phyloP scores from a whole-genome alignment of 352 stramenopile genomes.

The Albugo laibachii region DNA sequence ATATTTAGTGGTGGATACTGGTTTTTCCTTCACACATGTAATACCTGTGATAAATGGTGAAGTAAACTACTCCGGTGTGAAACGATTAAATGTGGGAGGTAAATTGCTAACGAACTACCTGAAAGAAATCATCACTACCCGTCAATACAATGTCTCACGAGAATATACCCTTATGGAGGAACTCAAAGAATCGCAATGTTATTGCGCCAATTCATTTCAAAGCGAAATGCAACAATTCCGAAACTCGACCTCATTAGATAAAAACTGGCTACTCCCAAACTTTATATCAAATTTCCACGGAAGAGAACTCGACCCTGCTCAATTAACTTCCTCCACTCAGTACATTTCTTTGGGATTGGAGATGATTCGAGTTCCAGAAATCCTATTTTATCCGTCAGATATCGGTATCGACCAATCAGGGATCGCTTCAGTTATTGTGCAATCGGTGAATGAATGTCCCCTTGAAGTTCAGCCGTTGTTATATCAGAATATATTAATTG shows the following conservation, averaged over 20 bases:
- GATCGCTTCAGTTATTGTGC: conserved; percentile 67
- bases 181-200: conserved; percentile 81
- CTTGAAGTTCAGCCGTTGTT: conserved; percentile 42
- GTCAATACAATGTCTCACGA: conserved; percentile 95
- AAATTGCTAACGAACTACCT: conserved; percentile 94
- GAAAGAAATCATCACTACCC: conserved; percentile 90
- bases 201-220: conserved; percentile 76
- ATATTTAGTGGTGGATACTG: conserved; percentile 79
- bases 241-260: conserved; percentile 11
- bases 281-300: conserved; percentile 55
- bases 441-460: conserved; percentile 64
- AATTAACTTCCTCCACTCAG: conserved; percentile 20
- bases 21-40: conserved; percentile 91
- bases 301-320: conserved; percentile 2
- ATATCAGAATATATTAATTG: conserved; percentile 73
- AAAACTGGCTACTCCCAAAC: conserved; percentile 53
- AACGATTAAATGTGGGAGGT: conserved; percentile 83
- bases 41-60: conserved; percentile 73
- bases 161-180: conserved; percentile 46
- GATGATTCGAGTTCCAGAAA: conserved; percentile 75
- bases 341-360: conserved; percentile 73
- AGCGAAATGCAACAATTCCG: conserved; percentile 25
- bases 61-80: conserved; percentile 25
- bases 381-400: conserved; percentile 84
- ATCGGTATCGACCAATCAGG: conserved; percentile 78